phyloP scores from a whole-genome alignment of 2,329 filamentous ascomycete species.

The Pseudogymnoascus destructans region DNA sequence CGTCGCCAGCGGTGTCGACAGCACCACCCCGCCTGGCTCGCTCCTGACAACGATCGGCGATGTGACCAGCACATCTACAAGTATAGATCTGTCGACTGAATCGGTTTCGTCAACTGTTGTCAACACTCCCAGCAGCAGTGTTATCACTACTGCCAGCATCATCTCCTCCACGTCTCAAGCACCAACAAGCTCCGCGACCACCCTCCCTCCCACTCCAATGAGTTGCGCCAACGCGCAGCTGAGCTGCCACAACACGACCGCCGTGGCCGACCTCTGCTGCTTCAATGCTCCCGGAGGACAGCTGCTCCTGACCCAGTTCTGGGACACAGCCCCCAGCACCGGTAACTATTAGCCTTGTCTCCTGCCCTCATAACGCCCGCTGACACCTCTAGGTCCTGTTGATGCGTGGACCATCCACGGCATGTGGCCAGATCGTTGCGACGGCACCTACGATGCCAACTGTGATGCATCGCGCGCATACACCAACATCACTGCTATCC shows the following conservation, averaged over 20 bases:
- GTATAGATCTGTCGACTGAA: slow-evolving; percentile 1
- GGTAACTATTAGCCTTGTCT: slow-evolving; percentile 13
- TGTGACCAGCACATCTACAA: not conserved
- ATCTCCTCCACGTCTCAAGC: slow-evolving; percentile 8
- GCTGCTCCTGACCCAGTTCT: slow-evolving; percentile 64
- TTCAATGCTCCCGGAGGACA: slow-evolving; percentile 61
- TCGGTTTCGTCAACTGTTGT: not conserved
- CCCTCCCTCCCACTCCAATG: slow-evolving; percentile 17
- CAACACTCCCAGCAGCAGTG: slow-evolving; percentile 12
- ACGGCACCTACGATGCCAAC: slow-evolving; percentile 53
- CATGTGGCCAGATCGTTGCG: slow-evolving; percentile 54
- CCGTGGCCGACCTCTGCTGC: slow-evolving; percentile 54
- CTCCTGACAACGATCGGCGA: not conserved
- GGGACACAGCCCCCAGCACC: slow-evolving; percentile 52
- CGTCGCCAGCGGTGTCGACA: not conserved
- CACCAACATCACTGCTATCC: slow-evolving; percentile 50
- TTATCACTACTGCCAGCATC: slow-evolving; percentile 14
- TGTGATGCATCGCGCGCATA: slow-evolving; percentile 52
- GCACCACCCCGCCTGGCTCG: not conserved
- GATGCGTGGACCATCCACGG: slow-evolving; percentile 67
- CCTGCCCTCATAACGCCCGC: not conserved
- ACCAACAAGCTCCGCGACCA: not conserved
- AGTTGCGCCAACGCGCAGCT: slow-evolving; percentile 27
- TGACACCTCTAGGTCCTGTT: slow-evolving; percentile 35
- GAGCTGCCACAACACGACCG: slow-evolving; percentile 51